phyloP scores from a whole-genome alignment of 2,329 filamentous ascomycete species.

The Claviceps purpurea region DNA sequence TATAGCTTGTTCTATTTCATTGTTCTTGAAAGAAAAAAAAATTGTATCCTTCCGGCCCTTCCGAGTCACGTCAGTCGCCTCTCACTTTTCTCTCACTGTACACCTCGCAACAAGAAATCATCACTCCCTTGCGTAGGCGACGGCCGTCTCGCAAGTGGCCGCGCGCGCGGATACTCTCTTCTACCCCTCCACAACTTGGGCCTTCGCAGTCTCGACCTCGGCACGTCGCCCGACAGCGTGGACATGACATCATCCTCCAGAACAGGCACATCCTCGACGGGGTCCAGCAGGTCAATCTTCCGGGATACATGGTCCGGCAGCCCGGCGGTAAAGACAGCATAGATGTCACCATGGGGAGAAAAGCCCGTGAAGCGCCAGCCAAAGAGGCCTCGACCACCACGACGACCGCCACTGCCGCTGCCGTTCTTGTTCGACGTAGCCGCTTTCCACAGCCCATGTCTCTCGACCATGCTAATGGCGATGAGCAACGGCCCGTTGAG shows the following conservation, averaged over 20 bases:
- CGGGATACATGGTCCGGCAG: constrained; percentile 31
- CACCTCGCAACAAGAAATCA: not conserved
- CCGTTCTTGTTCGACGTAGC: constrained; percentile 5
- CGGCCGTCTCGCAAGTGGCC: not conserved
- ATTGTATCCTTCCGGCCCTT: not conserved
- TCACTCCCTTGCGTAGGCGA: not conserved
- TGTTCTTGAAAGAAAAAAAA: no score
- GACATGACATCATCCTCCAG: constrained; percentile 20
- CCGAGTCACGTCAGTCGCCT: not conserved
- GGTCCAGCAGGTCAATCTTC: constrained; percentile 21
- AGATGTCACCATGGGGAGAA: constrained; percentile 46
- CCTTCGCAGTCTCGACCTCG: constrained; percentile 3
- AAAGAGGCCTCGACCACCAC: constrained; percentile 4
- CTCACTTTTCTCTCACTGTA: not conserved
- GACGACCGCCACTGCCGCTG: not conserved
- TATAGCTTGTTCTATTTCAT: no score
- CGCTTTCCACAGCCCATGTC: constrained; percentile 31
- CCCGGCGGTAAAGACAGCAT: constrained; percentile 45
- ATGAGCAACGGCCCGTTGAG: constrained; percentile 53
- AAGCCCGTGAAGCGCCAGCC: constrained; percentile 33
- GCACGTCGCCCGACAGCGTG: constrained; percentile 14
- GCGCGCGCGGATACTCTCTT: constrained; percentile 5
- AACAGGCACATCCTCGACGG: constrained; percentile 20
- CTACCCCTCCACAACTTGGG: constrained; percentile 4
- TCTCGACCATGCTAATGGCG: constrained; percentile 47